Base-by-base conservation (phyloP, 192 early-diverging fungal species). In the Dissophora ornata region DNA sequence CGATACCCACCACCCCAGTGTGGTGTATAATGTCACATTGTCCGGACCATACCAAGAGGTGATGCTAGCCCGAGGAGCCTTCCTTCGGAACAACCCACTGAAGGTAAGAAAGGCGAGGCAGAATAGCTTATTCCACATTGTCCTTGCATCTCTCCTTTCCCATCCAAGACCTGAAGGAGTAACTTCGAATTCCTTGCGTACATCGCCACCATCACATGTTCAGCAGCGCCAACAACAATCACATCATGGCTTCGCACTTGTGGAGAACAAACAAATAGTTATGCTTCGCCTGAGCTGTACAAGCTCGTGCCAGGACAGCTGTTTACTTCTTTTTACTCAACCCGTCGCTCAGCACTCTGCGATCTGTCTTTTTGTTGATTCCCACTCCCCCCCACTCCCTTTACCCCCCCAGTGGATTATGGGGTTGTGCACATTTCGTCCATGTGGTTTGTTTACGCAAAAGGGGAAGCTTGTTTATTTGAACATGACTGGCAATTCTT, bases 21-120 rank as follows among this genome's bases (percentile, higher is more conserved):
- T 66, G 1, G 81, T 71, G 19, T 86, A 80, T 61, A 86, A 80
- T 64, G 60, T 86, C 44, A 79, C 85, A 8, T 44, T 84, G 15
- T 63, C 52, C 61, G 82, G 85, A 46, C 33, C 73, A 16, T 68
- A 70, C 16, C 57, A 66, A 25, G 54, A 57, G 32, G 70, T 84
- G 22, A 71, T 79, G 52, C 57, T 63, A 18, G 81, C 81, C 29
- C 69, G 85, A 48, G 70, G 69, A 28, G 69, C 80, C 16, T 60
- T 86, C 53, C 47, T 84, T 34, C 81, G 79, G 41, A 66, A 81
- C 50, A 79, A 59, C 42, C 82, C 82, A n/a, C 38, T 86, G 44
- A 71, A 82, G 75, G 82, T 83, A 66, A 63, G 38, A 21, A 44
- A 29, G 4, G 30, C 7, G 11, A 12, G 19, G 16, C 41, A 32